Percentiles rank a stretch among this genome's conserved stretches.
Conservation (phyloP, 768 basidiomycete genomes). For the Naganishia randhawae region DNA sequence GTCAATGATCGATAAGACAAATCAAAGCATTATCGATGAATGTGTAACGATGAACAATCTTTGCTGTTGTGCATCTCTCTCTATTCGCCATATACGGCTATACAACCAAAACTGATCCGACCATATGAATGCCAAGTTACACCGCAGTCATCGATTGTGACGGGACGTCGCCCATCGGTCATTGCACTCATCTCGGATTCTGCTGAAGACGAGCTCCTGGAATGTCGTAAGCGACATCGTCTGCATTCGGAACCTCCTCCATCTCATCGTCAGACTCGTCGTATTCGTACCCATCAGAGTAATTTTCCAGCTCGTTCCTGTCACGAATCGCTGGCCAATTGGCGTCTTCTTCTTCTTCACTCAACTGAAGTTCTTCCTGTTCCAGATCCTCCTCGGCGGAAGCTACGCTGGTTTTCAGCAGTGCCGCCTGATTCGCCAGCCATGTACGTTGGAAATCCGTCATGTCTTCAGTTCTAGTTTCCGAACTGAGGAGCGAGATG, state of each 20-base stretch:
- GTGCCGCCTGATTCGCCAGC: constrained; percentile 17
- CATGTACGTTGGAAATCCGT: constrained; percentile 6
- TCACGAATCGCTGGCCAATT: not conserved
- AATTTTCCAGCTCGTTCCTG: not conserved
- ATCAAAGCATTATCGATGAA: not conserved
- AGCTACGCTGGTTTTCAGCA: not conserved
- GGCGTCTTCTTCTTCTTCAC: not conserved
- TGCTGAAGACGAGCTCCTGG: constrained; percentile 6
- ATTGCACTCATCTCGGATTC: not conserved
- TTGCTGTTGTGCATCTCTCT: not conserved
- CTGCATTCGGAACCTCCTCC: constrained; percentile 4
- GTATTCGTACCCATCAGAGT: constrained; percentile 3
- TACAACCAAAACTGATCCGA: not conserved
- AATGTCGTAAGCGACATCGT: constrained; percentile 14
- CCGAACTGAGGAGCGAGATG: constrained; percentile 9
- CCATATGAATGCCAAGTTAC: not conserved
- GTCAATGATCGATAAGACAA: not conserved
- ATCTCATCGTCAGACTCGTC: constrained; percentile 9
- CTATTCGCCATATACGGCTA: constrained; percentile 3
- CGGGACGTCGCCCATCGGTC: not conserved
- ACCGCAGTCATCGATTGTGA: not conserved
- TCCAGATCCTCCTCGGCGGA: not conserved
- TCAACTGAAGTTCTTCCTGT: constrained; percentile 1
- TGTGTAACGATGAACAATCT: not conserved
- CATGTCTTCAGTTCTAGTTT: constrained; percentile 10